phyloP scores from a whole-genome alignment of 1,284 basidiomycete genomes.

The Pseudozyma pruni region DNA sequence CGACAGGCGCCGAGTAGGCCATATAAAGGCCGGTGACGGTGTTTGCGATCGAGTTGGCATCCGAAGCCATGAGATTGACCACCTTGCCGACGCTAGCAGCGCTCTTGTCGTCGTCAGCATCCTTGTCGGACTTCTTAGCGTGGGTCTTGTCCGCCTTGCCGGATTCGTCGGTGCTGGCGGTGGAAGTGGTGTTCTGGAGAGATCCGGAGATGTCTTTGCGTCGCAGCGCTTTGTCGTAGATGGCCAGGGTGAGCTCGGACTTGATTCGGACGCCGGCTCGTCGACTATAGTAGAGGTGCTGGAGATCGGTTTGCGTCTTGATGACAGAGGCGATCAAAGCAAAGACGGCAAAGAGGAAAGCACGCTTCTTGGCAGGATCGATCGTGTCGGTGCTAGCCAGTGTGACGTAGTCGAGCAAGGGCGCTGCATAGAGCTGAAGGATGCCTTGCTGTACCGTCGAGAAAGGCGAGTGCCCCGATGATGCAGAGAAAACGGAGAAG shows the following conservation, averaged over 20 bases:
- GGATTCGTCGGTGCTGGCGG: conserved; percentile 62
- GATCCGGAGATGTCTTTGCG: conserved; percentile 82
- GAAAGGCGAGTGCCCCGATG: not conserved
- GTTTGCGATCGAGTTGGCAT: conserved; percentile 23
- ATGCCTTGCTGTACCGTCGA: not conserved
- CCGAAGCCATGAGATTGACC: conserved; percentile 43
- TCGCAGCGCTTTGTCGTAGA: conserved; percentile 89
- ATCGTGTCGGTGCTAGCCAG: conserved; percentile 2
- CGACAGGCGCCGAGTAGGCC: conserved; percentile 41
- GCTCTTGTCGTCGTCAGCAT: conserved; percentile 19
- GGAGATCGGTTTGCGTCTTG: conserved; percentile 72
- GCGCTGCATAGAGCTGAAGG: not conserved
- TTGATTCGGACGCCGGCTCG: conserved; percentile 75
- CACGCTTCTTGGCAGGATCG: conserved; percentile 23
- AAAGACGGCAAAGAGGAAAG: conserved; percentile 45
- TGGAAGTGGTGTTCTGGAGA: conserved; percentile 73
- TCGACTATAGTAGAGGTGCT: conserved; percentile 81
- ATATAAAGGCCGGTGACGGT: conserved; percentile 23
- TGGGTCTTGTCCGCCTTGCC: conserved; percentile 34
- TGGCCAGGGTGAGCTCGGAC: conserved; percentile 79
- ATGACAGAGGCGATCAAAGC: conserved; percentile 35
- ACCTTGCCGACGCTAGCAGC: conserved; percentile 44
- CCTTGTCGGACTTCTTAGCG: conserved; percentile 2
- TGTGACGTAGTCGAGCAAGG: conserved; percentile 1
- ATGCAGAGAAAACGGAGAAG: not conserved